These are phyloP conservation scores for Pseudotulostoma volvatum DNA, from an alignment of 495 filamentous ascomycete genomes.

Conservation along the genomic window DNA sequence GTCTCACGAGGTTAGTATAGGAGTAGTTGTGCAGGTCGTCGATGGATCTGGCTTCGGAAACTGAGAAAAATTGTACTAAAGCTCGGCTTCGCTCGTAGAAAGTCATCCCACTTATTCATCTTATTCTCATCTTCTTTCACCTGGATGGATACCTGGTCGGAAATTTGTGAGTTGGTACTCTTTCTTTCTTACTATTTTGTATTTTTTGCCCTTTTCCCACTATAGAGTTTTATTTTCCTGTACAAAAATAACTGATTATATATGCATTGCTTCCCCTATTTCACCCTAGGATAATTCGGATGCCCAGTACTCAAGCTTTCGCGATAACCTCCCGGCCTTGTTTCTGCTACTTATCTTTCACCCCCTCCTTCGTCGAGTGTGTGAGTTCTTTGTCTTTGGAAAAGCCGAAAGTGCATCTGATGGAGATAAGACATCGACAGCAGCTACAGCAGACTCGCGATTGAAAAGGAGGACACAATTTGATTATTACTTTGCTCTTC, in stretches of 20 bases:
- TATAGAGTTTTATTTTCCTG: too few relatives aligned
- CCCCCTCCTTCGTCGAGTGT: conserved; percentile 57
- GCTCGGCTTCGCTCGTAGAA: conserved; percentile 36
- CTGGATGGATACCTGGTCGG: conserved; percentile 90
- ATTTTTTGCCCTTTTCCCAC: too few relatives aligned
- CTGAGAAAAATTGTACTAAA: too few relatives aligned
- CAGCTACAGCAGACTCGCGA: conserved; percentile 31
- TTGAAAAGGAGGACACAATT: conserved; percentile 66
- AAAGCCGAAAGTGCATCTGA: conserved; percentile 3
- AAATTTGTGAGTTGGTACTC: conserved; percentile 48
- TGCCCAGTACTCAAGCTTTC: conserved; percentile 71
- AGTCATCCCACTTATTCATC: conserved; percentile 65
- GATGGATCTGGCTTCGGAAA: too few relatives aligned
- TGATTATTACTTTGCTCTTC: conserved; percentile 64
- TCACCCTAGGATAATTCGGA: conserved; percentile 82
- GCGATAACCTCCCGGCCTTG: conserved; percentile 73
- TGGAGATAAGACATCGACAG: conserved; percentile 3
- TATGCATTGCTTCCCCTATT: too few relatives aligned
- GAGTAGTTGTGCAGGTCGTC: too few relatives aligned
- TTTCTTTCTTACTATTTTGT: background rate
- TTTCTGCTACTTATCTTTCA: conserved; percentile 53
- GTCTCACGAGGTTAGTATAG: conserved; percentile 66
- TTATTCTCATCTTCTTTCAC: conserved; percentile 51
- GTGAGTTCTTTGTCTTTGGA: conserved; percentile 30
- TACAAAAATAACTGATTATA: too few relatives aligned